phyloP scores from a whole-genome alignment of 176 grass and related monocot genomes.

The Aegilops bicornis region DNA sequence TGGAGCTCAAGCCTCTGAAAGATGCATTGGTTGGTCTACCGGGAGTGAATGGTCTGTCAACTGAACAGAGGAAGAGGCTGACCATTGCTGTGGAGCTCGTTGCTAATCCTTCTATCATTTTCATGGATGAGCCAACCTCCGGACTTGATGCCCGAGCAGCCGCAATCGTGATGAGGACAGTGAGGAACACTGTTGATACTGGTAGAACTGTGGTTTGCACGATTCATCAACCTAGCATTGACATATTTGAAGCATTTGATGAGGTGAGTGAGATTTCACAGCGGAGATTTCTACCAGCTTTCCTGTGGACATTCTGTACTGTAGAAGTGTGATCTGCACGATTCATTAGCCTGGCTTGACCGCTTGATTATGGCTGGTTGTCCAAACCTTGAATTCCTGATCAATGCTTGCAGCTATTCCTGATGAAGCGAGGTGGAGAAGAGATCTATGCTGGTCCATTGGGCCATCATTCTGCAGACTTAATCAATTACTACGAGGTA shows the following conservation, averaged over 20 bases:
- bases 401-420: constrained; percentile 64
- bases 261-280: constrained; percentile 47
- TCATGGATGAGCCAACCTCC: constrained; percentile 92
- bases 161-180: constrained; percentile 89
- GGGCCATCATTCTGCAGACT: constrained; percentile 62
- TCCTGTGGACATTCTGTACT: neutral
- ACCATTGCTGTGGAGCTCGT: constrained; percentile 92
- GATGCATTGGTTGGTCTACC: constrained; percentile 74
- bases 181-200: constrained; percentile 85
- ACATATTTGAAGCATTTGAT: constrained; percentile 98
- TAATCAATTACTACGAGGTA: constrained; percentile 94
- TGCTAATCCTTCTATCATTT: constrained; percentile 88
- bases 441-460: constrained; percentile 92
- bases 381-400: neutral
- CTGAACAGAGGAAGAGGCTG: constrained; percentile 86
- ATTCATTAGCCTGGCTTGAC: neutral
- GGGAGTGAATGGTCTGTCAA: constrained; percentile 80
- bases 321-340: neutral
- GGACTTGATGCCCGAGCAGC: constrained; percentile 90
- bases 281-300: neutral
- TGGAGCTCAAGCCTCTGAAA: constrained; percentile 70
- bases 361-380: neutral
- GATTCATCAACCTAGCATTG: constrained; percentile 95
- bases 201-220: constrained; percentile 93
- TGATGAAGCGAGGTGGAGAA: constrained; percentile 89